Evolutionary conservation across 371 early-diverging fungal species (phyloP).

Genomic region (Apophysomyces sp.): DNA sequence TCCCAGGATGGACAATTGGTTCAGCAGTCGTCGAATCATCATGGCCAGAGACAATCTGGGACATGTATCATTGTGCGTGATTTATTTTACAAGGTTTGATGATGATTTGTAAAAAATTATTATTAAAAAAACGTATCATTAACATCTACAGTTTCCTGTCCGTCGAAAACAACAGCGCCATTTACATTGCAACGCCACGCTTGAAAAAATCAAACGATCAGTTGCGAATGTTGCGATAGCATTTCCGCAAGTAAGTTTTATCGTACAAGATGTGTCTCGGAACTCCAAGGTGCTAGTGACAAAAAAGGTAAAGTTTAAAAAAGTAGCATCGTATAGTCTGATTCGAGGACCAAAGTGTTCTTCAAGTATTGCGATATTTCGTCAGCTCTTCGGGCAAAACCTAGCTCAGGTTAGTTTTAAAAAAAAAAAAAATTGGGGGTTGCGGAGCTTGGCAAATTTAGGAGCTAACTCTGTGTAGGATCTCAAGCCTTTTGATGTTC

Average conservation of each 20-base stretch:
- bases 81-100: slow-evolving; percentile 67
- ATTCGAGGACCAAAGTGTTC: slow-evolving; percentile 1
- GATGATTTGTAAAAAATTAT: not conserved
- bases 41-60: slow-evolving; percentile 42
- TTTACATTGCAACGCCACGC: slow-evolving; percentile 15
- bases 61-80: slow-evolving; percentile 62
- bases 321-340: not conserved
- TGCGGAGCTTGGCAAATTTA: not conserved
- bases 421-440: not conserved
- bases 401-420: slow-evolving; percentile 8
- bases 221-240: slow-evolving; percentile 51
- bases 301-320: slow-evolving; percentile 41
- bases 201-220: slow-evolving; percentile 50
- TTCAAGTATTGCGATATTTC: slow-evolving; percentile 4
- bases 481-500: slow-evolving; percentile 20
- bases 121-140: not conserved
- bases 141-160: slow-evolving; percentile 53
- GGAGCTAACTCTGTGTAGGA: slow-evolving; percentile 15
- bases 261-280: slow-evolving; percentile 41
- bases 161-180: slow-evolving; percentile 35
- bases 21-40: slow-evolving; percentile 24
- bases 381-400: slow-evolving; percentile 12
- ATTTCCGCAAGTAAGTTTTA: slow-evolving; percentile 44
- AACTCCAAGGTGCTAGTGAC: slow-evolving; percentile 36
- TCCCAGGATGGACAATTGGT: slow-evolving; percentile 47